Base-by-base conservation (phyloP, 164 flowering plant species). In the Stephania yunnanensis region DNA sequence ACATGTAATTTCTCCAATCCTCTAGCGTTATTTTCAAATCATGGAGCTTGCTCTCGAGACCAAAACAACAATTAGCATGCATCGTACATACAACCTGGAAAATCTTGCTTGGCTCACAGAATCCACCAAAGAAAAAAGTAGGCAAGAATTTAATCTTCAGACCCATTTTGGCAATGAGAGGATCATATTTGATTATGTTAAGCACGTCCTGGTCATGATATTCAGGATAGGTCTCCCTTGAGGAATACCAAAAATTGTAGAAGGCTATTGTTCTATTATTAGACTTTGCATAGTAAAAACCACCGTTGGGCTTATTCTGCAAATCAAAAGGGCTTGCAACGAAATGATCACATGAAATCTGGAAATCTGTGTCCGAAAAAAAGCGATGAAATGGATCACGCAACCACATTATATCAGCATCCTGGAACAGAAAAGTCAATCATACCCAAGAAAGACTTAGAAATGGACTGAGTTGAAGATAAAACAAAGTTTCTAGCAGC, bases 361-460 rank as follows among this genome's bases (percentile, higher is more conserved):
- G 97, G 81, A 92, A 91, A 87, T 92, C 97, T 7, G 86, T 90
- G 71, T 91, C 89, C 30, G 45, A 20, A 76, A 83, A 71, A 78
- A 92, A 91, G 67, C 68, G 88, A 10, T 88, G 89, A 82, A 91
- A 92, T 30, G 97, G 97, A 69, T 89, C 83, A 69, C 92, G 85
- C 76, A 92, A 87, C 97, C 95, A 92, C 95, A 92, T 89, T 78
- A 92, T 71, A 86, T 92, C 97, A 77, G 93, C 90, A 85, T 92
- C 97, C 97, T 92, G 90, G 73, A 77, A 44, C 55, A 76, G 20
- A 7, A 45, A 58, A 58, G 15, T 58, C 64, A 58, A 58, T 13
- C 46, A 36, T 36, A 36, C 42, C 2, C 42, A 55, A 70, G 52
- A 61, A 19, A 4, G 7, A 44, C 25, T 13, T 3, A 15, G 64